A percentile compares a stretch with the other conserved stretches of the same genome.
These are phyloP conservation scores for Backusella macrospora DNA, from an alignment of 192 early-diverging fungal genomes.

Conservation along the genomic window DNA sequence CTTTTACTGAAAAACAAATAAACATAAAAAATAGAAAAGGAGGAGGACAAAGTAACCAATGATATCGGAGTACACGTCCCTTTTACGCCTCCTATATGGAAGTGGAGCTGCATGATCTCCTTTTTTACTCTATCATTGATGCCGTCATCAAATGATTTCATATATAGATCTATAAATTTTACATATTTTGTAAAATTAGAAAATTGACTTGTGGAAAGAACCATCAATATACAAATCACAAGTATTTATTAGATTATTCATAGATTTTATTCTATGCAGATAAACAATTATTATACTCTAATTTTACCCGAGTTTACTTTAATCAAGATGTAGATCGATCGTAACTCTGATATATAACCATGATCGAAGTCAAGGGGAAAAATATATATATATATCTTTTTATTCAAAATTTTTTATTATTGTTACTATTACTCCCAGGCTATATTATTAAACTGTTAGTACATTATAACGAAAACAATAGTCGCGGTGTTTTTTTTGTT, in stretches of 20 bases:
- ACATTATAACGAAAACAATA: too few relatives aligned
- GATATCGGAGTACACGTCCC: background rate
- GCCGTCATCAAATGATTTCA: conserved; percentile 11
- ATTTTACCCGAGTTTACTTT: too few relatives aligned
- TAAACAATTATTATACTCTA: too few relatives aligned
- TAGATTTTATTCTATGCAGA: background rate
- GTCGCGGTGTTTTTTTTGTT: too few relatives aligned
- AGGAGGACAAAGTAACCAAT: background rate
- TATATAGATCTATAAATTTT: background rate
- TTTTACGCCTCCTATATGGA: conserved; percentile 2
- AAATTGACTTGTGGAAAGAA: background rate
- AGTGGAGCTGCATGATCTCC: background rate
- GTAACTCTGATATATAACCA: too few relatives aligned
- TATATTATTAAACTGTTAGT: too few relatives aligned
- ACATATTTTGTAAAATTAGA: background rate
- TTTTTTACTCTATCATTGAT: background rate
- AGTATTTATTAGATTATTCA: background rate
- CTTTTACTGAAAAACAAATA: background rate
- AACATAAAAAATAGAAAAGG: background rate
- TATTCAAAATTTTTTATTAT: too few relatives aligned
- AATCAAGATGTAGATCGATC: too few relatives aligned
- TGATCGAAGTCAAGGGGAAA: too few relatives aligned
- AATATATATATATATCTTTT: too few relatives aligned
- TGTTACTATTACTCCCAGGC: too few relatives aligned
- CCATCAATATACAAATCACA: too few relatives aligned